Base-by-base conservation (phyloP, 202 grass and related monocot genomes). In the Bolboschoenoplectus hybrid region DNA sequence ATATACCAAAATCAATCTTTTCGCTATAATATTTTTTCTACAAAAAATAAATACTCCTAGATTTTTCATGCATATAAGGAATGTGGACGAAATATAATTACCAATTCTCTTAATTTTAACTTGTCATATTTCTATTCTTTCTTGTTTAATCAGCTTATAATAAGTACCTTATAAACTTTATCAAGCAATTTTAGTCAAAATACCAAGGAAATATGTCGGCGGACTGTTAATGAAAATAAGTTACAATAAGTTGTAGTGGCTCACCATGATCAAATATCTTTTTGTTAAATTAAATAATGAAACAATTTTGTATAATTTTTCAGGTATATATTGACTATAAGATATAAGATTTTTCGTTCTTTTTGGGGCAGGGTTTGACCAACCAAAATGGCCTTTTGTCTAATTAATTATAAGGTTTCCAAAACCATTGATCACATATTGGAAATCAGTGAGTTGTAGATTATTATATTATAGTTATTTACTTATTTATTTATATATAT, bases 211-310 rank as follows among this genome's bases (percentile, higher is more conserved):
- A 36, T 38, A 66, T 66, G 63, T 66, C 63, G 63, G 61, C 19
- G 61, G 61, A 63, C 16, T 0, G 2, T 8, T 9, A 1, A 63
- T 5, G 9, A 63, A 63, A 5, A 0, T 60, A 63, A 13, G 7
- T 63, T 19, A 19, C 61, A 7, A 63, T 63, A 32, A 19, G 17
- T 2, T n/a, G 12, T 71, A n/a, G 40, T 44, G 67, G 67, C 38
- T 71, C 39, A 44, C 67, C 67, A 71, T 45, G 67, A 71, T 71
- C 67, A 46, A 1, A 69, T 69, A 40, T 39, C 34, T 69, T 69
- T 5, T 69, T 3, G 13, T 36, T 14, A 69, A 69, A 40, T 61
- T 4, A n/a, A 69, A 17, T 5, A 36, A 69, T 26, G 26, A 69
- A 69, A 69, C 10, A 67, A 7, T 17, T 46, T 71, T 46, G 13